Evolutionary conservation across 192 early-diverging fungal genomes (phyloP), one percentile per base, ranked within the genome.

Genomic region (Cetraspora pellucida): DNA sequence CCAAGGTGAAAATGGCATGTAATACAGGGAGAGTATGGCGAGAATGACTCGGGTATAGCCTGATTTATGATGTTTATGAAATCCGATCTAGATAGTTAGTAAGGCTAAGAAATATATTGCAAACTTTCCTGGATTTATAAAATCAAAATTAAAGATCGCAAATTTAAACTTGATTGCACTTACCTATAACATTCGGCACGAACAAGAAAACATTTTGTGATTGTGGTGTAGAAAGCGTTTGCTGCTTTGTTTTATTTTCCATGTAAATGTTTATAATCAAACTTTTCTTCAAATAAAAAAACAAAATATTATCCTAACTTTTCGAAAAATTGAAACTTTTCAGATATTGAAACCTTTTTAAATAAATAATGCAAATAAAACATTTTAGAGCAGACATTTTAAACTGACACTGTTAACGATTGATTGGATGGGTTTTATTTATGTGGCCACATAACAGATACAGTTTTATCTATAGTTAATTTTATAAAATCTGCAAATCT

Each of bases 41-140:
- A 98, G 87, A 25, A 92, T 73, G 57, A 99, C 92, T 10, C 98
- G 93, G 27, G 87, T 78, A 82, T 98, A 99, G 59, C 98, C 93
- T 89, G 86, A 77, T 21, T 59, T 31, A 11, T 19, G 25, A 45
- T 43, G 17, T 79, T 45, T 54, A 19, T 43, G n/a, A 45, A 44
- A 37, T 2, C 59, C 28, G 30, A 49, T 30, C 45, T 23, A 74
- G 30, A 45, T 13, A 80, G 17, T 31, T 66, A 43, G 19, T 14
- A n/a, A 2, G 37, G 37, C 75, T 59, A 55, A 30, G 23, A 47
- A 44, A 19, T 47, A 23, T 23, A 23, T 57, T 44, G 10, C 45
- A 44, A 28, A 57, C 6, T 25, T 10, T 77, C 47, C 79, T 86
- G 17, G 82, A 83, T 46, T 44, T 81, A 78, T 17, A 82, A 82